Conservation (phyloP, 208 protist genomes). For the Wallacemonas collosoma region DNA sequence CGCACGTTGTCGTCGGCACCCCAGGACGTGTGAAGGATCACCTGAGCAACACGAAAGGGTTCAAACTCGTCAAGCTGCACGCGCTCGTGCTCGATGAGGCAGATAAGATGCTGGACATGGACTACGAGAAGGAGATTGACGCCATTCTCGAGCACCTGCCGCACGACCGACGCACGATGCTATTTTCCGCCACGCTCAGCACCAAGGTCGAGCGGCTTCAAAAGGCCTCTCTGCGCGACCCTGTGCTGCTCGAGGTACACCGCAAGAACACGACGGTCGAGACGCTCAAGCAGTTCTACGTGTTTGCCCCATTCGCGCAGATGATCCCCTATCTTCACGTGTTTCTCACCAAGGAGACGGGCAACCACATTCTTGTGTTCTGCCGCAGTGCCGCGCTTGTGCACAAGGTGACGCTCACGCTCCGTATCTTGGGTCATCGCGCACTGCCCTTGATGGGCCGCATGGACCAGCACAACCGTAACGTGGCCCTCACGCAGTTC, state of each 20-base stretch:
- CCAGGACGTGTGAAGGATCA: slow-evolving; percentile 98
- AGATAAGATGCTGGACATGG: slow-evolving; percentile 98
- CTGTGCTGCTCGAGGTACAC: slow-evolving; percentile 96
- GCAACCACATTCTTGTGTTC: slow-evolving; percentile 92
- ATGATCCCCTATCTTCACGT: slow-evolving; percentile 90
- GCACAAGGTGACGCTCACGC: slow-evolving; percentile 89
- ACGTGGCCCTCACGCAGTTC: slow-evolving; percentile 89
- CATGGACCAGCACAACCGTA: slow-evolving; percentile 92
- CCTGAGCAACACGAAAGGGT: slow-evolving; percentile 98
- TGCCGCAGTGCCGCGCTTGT: slow-evolving; percentile 90
- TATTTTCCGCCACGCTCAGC: slow-evolving; percentile 99
- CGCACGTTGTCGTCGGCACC: slow-evolving; percentile 98
- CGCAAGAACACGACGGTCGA: slow-evolving; percentile 97
- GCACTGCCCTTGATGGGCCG: slow-evolving; percentile 92
- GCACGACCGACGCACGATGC: slow-evolving; percentile 92
- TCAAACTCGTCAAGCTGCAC: slow-evolving; percentile 95
- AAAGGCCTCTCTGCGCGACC: slow-evolving; percentile 96
- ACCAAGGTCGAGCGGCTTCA: slow-evolving; percentile 98
- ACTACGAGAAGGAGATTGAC: slow-evolving; percentile 99
- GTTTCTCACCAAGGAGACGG: slow-evolving; percentile 87
- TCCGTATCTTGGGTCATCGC: slow-evolving; percentile 88
- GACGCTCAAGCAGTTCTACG: slow-evolving; percentile 96
- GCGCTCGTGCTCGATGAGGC: slow-evolving; percentile 98
- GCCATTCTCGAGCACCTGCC: slow-evolving; percentile 94
- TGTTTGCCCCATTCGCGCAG: slow-evolving; percentile 96